These are phyloP conservation scores for Symmetrospora coprosmae DNA, from an alignment of 768 basidiomycete genomes.

Conservation along the genomic window DNA sequence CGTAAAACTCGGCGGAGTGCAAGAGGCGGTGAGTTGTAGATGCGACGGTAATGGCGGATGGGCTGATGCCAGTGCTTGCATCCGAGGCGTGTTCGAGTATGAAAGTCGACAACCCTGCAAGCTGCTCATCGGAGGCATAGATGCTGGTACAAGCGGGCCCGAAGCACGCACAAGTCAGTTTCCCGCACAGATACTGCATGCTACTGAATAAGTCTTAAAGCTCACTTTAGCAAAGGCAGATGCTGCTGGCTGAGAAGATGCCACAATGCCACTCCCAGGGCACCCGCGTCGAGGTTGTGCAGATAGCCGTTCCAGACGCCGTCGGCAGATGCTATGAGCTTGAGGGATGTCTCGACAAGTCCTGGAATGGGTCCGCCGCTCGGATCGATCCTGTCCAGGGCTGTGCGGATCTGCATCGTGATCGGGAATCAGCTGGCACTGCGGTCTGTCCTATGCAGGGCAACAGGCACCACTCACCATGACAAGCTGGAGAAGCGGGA, in stretches of 20 bases:
- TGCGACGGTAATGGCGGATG: background rate
- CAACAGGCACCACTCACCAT: too few species aligned
- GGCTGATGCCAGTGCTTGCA: background rate
- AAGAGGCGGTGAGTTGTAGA: background rate
- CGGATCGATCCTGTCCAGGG: too few species aligned
- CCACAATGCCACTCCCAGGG: background rate
- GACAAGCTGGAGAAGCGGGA: too few species aligned
- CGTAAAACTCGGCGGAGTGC: background rate
- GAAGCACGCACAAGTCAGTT: background rate
- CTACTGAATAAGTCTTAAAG: background rate
- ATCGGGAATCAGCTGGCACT: too few species aligned
- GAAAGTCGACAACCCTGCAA: background rate
- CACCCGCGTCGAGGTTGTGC: background rate
- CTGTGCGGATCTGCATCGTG: too few species aligned
- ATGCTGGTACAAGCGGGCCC: too few species aligned
- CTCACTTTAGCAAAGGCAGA: background rate
- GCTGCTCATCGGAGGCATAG: background rate
- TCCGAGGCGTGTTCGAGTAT: background rate
- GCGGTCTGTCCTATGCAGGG: too few species aligned
- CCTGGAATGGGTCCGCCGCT: too few species aligned
- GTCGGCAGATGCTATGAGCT: background rate
- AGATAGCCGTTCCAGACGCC: background rate
- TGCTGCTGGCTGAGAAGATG: background rate
- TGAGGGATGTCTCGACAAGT: too few species aligned
- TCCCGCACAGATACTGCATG: too few species aligned